Evolutionary conservation across 2,329 filamentous ascomycete genomes (phyloP), one percentile per base, ranked within the genome.

Genomic region (Ophiostoma piceae): DNA sequence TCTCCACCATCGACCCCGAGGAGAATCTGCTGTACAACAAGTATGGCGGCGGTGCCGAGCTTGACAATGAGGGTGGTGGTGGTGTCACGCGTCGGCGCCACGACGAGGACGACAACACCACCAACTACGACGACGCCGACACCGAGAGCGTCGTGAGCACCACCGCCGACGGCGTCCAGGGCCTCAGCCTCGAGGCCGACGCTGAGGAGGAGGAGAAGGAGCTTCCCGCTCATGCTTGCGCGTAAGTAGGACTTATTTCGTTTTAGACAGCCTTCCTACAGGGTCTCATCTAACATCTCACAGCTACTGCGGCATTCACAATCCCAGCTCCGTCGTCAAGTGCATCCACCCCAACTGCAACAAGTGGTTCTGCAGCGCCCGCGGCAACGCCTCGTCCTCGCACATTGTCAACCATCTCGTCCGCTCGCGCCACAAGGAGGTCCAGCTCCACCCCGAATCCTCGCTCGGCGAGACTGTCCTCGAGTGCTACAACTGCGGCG

Each of bases 341-440:
- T 99, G 95, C 78, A 85, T 99, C 72, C 87, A 90, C 72, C 99
- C 96, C 83, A 94, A 88, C 83, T 99, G 95, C 83, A 94, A 88
- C 83, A 99, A 98, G 79, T 99, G 95, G 95, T 99, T 99, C 79
- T 99, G 95, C 82, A 98, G 94, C 80, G 94, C 94, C 71, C 92
- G 94, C 76, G 94, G 95, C 74, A 99, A 97, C 80, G 94, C 94
- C 22, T 96, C 92, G 68, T 97, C 94, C 35, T 97, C 94, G 43
- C 95, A 99, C 78, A 98, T 99, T 75, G 92, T 99, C 81, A 98
- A 98, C 79, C 95, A 99, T 78, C 88, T 99, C 43, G 95, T 99
- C 72, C 91, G 96, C 76, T 94, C 96, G 73, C 91, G 95, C 73
- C 95, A 99, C 83, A 99, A 98, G 84, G 96, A 99, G 82, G 95